Evolutionary conservation across 257 asterid genomes (phyloP), one percentile per base, ranked within the genome.

Genomic region (Pogostemon cablin): DNA sequence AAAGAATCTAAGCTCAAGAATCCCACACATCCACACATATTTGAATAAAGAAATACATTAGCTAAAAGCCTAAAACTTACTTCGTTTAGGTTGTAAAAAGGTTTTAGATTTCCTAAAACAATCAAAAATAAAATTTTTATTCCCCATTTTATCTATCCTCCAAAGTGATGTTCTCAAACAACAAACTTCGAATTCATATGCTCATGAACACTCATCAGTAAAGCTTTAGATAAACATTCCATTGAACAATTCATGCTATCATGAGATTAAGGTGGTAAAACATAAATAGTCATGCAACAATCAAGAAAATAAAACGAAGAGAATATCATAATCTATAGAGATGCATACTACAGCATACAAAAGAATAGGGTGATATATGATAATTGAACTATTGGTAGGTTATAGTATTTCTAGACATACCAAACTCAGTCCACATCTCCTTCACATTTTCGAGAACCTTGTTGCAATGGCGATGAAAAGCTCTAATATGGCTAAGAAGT

Each of bases 401-500:
- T 3, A 42, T 7, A 53, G 53, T 42, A 1, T 5, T 11, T 20
- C 7, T 20, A 60, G 7, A 62, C 8, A 72, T 64, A 77, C 75
- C 6, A 61, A 88, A 95, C 97, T 90, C 93, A 46, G 97, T 90
- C 97, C 97, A 90, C 97, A 90, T 90, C 74, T 90, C 97, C 41
- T 90, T 67, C 60, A 90, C 96, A 79, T 90, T 88, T 82, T 90
- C 97, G 9, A 90, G 88, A 79, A 88, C 97, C 97, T 88, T 90
- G 77, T 90, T 90, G 86, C 97, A 90, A 74, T 90, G 97, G 63
- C 93, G 93, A 68, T 90, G 96, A 76, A 86, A 90, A 57, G 97
- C 97, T 67, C 97, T 86, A 60, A 90, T 91, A 20, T 88, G 91
- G 25, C 96, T 91, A 17, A 90, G 83, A 76, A 90, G 97, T 80